Percentiles rank a stretch among this genome's conserved stretches.
These are phyloP conservation scores for Eucalyptus cloeziana DNA, from an alignment of 345 rosid species.

Conservation along the genomic window DNA sequence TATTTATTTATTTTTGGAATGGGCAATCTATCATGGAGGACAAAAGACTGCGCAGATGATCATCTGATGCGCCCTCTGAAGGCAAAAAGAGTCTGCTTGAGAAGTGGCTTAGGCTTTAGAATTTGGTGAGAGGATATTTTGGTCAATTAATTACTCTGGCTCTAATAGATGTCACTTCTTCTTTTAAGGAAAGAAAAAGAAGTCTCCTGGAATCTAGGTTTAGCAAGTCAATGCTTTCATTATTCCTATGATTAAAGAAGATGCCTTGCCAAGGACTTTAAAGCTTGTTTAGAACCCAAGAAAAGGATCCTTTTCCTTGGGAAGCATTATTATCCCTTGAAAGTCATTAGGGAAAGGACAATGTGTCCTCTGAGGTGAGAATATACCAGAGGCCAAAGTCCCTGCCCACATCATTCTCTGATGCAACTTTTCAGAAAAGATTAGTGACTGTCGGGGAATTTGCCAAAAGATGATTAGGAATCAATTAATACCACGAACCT, in stretches of 20 bases:
- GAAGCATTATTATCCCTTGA: not conserved
- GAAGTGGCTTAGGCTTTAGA: not conserved
- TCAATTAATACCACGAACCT: conserved; percentile 25
- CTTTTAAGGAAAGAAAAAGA: not conserved
- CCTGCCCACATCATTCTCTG: not conserved
- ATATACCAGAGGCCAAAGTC: not conserved
- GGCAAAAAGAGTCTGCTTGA: not conserved
- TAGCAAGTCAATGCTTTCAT: not conserved
- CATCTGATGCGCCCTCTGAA: not conserved
- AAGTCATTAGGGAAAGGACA: not conserved
- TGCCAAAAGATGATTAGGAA: not conserved
- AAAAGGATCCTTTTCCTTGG: not conserved
- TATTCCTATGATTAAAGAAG: not conserved
- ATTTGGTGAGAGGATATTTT: not conserved
- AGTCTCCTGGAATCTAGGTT: not conserved
- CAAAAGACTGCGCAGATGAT: not conserved
- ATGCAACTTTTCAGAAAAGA: not conserved
- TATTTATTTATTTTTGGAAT: not conserved
- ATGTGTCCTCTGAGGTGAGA: not conserved
- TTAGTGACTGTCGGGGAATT: not conserved
- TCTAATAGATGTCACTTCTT: not conserved
- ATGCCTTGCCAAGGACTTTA: not conserved
- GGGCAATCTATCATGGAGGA: not conserved
- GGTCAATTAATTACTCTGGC: not conserved
- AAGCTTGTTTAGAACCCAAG: not conserved